Evolutionary conservation across 1,284 basidiomycete species (phyloP).

Genomic region (Ganoderma meredithae): DNA sequence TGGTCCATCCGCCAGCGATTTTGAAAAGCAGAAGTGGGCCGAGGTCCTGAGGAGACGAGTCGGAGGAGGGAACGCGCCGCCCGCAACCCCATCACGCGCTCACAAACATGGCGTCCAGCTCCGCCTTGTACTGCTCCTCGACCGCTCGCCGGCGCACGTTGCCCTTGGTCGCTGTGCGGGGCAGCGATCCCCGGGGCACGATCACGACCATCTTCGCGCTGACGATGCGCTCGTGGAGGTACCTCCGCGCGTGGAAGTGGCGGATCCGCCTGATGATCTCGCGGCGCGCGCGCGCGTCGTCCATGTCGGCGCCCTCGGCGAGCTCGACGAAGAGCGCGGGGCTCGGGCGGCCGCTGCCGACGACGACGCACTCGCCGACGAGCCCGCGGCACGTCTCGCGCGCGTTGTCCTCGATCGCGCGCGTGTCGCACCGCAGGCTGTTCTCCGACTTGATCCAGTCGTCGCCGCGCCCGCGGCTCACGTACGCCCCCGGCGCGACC

Average conservation of each 20-base stretch:
- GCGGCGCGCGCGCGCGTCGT: conserved; percentile 55
- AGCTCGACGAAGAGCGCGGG: conserved; percentile 73
- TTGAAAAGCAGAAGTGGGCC: not conserved
- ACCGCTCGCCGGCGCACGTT: conserved; percentile 71
- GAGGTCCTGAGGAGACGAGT: not conserved
- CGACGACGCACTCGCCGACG: conserved; percentile 67
- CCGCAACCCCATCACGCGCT: conserved; percentile 30
- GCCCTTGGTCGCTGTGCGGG: conserved; percentile 72
- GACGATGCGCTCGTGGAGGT: conserved; percentile 72
- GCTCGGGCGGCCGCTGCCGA: conserved; percentile 68
- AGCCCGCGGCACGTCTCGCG: conserved; percentile 60
- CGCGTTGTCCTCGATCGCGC: conserved; percentile 76
- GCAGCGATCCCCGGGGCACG: conserved; percentile 60
- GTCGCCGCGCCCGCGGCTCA: conserved; percentile 71
- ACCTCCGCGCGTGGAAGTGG: conserved; percentile 65
- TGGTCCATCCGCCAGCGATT: not conserved
- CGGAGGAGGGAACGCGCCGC: not conserved
- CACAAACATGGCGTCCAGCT: conserved; percentile 57
- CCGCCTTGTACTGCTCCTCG: conserved; percentile 58
- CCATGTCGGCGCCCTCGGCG: conserved; percentile 46
- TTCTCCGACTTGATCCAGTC: conserved; percentile 83
- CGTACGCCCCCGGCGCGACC: conserved; percentile 57
- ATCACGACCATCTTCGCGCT: conserved; percentile 61
- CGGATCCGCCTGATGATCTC: conserved; percentile 68
- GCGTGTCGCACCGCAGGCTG: conserved; percentile 75